Evolutionary conservation across 257 asterid species (phyloP), one percentile per base, ranked within the genome.

Genomic region (Mentha longifolia): DNA sequence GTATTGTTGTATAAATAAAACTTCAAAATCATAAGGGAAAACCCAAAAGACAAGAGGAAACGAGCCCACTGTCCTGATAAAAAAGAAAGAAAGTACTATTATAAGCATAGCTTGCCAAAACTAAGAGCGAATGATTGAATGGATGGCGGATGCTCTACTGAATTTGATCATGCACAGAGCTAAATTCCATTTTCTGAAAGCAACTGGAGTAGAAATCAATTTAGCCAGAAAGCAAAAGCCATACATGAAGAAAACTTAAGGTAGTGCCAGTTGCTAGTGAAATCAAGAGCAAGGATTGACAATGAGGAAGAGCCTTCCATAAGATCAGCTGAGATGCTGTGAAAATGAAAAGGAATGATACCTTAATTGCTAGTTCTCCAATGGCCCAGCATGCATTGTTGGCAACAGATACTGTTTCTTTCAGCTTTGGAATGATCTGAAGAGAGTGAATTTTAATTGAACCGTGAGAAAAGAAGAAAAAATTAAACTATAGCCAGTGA

Each of bases 311-410:
- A 59, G 58, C 28, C 33, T 43, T 43, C 16, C 46, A 30, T 30
- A 14, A 22, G 14, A 64, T 64, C 20, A 22, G 22, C 42, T 45
- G 20, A 68, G 20, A 70, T 45, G 76, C 41, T 33, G 42, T 31
- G 30, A 69, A 55, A 33, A 52, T 31, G 30, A 69, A 55, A 33
- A 52, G 41, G 72, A 54, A 59, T 20, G 16, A 33, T 37, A 25
- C 75, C 49, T 42, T 66, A 37, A 43, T 43, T 59, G 99, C 99
- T 63, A 95, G 81, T 79, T 95, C 99, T 66, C 99, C 99, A 73
- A 95, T 87, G 70, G 98, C 99, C 99, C 99, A 95, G 76, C 99
- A 95, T 60, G 99, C 99, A 82, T 95, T 95, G 75, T 95, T 95
- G 78, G 98, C 99, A 61, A 90, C 98, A 70, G 99, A 92, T 66